Conservation (phyloP, 2,329 filamentous ascomycete species). For the Leptographium radiaticola region DNA sequence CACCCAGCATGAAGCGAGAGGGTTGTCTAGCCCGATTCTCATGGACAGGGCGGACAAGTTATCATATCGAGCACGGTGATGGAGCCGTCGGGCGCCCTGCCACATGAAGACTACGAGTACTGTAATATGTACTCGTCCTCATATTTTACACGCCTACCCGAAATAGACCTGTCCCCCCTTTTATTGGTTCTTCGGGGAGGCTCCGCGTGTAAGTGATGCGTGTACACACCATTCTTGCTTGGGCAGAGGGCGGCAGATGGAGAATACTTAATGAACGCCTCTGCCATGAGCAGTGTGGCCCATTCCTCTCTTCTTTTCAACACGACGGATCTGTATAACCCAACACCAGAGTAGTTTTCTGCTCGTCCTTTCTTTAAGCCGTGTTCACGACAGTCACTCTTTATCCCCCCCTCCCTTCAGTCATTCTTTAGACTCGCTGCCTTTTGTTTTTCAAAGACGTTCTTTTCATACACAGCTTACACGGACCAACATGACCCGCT, state of each 20-base stretch:
- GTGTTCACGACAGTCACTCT: not conserved
- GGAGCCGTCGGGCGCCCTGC: no score
- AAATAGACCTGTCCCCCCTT: no score
- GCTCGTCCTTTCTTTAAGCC: constrained; percentile 10
- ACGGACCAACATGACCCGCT: constrained; percentile 11
- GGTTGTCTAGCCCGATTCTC: no score
- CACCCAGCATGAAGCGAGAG: no score
- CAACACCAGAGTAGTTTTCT: constrained; percentile 6
- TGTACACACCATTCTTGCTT: not conserved
- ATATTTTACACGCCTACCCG: no score
- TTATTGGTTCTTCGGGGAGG: no score
- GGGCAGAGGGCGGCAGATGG: not conserved
- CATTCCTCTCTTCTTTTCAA: not conserved
- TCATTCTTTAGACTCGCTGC: not conserved
- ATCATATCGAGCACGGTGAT: no score
- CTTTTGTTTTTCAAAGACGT: not conserved
- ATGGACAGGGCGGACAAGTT: no score
- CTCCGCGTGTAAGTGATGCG: not conserved
- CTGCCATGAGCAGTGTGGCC: not conserved
- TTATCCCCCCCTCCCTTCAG: not conserved
- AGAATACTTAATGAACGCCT: not conserved
- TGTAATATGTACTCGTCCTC: no score
- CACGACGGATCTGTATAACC: not conserved
- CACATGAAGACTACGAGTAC: no score
- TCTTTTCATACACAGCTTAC: constrained; percentile 6